A percentile compares a stretch with the other conserved stretches of the same genome.
phyloP scores from a whole-genome alignment of 2,329 filamentous ascomycete species.

The Aphanoascus verrucosus region DNA sequence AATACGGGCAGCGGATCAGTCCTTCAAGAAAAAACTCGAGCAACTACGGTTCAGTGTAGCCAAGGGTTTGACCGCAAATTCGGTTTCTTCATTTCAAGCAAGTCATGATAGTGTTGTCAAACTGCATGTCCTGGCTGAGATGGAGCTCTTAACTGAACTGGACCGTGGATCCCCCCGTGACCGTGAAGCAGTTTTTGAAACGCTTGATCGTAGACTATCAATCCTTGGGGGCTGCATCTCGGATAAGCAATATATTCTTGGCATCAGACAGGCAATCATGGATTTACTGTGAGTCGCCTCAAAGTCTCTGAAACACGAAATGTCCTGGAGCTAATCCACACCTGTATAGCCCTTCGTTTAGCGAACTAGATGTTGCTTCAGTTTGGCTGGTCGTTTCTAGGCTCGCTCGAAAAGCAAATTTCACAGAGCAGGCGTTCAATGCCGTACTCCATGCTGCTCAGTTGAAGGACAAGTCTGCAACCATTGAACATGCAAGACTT shows the following conservation, averaged over 20 bases:
- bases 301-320: neutral
- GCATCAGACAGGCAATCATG: slow-evolving; percentile 79
- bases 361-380: slow-evolving; percentile 63
- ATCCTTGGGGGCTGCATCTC: slow-evolving; percentile 77
- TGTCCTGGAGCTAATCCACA: slow-evolving; percentile 10
- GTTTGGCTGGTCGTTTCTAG: slow-evolving; percentile 78
- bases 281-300: slow-evolving; percentile 45
- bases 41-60: slow-evolving; percentile 60
- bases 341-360: slow-evolving; percentile 44
- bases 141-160: slow-evolving; percentile 61
- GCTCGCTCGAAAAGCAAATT: slow-evolving; percentile 74
- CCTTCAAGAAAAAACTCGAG: slow-evolving; percentile 50
- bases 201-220: slow-evolving; percentile 67
- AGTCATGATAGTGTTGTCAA: slow-evolving; percentile 78
- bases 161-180: slow-evolving; percentile 24
- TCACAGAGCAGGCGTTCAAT: slow-evolving; percentile 80
- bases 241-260: slow-evolving; percentile 89
- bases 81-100: slow-evolving; percentile 68
- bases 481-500: slow-evolving; percentile 86
- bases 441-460: slow-evolving; percentile 80
- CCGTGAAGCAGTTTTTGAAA: slow-evolving; percentile 35
- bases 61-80: slow-evolving; percentile 61
- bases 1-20: slow-evolving; percentile 43
- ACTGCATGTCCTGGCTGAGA: slow-evolving; percentile 75
- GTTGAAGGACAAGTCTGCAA: slow-evolving; percentile 74